Evolutionary conservation across 139 green algal genomes (phyloP), one percentile per base, ranked within the genome.

Genomic region (Chlamydomonas sp.): DNA sequence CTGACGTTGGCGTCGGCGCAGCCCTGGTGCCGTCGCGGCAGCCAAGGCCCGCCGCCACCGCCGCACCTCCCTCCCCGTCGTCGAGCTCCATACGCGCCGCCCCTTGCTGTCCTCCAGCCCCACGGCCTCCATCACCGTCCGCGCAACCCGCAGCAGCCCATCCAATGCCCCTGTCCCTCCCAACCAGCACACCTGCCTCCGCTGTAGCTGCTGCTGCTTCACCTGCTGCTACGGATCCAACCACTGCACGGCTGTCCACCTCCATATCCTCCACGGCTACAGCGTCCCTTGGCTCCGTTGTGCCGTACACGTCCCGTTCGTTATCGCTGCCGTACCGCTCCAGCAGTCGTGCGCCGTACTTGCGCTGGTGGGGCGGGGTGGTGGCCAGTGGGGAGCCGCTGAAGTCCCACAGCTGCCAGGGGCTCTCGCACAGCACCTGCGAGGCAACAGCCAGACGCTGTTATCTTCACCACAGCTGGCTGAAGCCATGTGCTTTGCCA

Each of bases 391-490:
- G 31, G 3, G 62, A 64, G 68, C 31, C 68, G 2, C 18, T 63
- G 69, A 89, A 89, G 66, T 85, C 78, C 83, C 90, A 92, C 12
- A 91, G 63, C 31, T 77, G 81, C 86, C 85, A 89, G 66, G 78
- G 82, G 63, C 76, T 88, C 20, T 7, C 14, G 68, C 77, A 85
- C 58, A 84, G 77, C 20, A 89, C 77, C 83, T 86, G 79, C 2
- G 49, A 1, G 16, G 31, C 31, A 4, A 20, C 9, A 6, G 8
- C n/a, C 20, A 78, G 73, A 4, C 14, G 12, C 69, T 76, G 14
- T 8, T 8, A 6, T 5, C 73, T 4, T 60, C n/a, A 3, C 20
- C 73, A 6, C 5, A 12, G 66, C 66, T 12, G 12, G 66, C 66
- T 12, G 12, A 72, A 72, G 66, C 12, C 66, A 12, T 15, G 31